Base-by-base conservation (phyloP, 305 asterid species). In the Rubia balearica region DNA sequence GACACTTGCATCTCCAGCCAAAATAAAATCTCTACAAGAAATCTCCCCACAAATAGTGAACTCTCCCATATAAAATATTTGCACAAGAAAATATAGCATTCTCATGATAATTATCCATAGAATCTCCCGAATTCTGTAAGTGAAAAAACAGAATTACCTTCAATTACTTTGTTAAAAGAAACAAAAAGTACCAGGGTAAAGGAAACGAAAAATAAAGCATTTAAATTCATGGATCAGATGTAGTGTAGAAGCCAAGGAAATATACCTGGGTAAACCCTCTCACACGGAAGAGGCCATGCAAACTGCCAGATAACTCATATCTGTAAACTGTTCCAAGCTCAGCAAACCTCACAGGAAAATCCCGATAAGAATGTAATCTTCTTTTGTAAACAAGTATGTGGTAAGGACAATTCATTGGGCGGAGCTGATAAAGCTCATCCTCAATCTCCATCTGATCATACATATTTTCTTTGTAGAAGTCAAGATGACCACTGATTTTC, bases 401-500 rank as follows among this genome's bases (percentile, higher is more conserved):
- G 88, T 93, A 93, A 67, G 98, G 98, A 72, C 98, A 93, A 85
- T 93, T 93, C 98, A 93, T 93, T 13, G 98, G 97, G 66, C 98
- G 93, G 76, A 93, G 96, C 89, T 93, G 98, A 83, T 88, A 93
- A 73, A 80, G 93, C 77, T 93, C 98, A 61, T 90, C 84, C 79
- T 93, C 98, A 73, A 93, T 85, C 77, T 89, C 85, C 95, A 93
- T 93, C 80, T 90, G 97, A 36, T 89, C 96, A 79, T 85, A 93
- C 98, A 93, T 93, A 82, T 86, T 93, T 82, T 93, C 98, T 78
- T 83, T 85, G 84, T 93, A 93, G 81, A 90, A 93, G 73, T 93
- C 98, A 66, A 90, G 85, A 86, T 93, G 97, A 55, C 98, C 98
- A 72, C 98, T 90, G 73, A 86, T 85, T 85, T 89, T 86, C 98